Percentiles rank a stretch among this genome's conserved stretches.
Conservation (phyloP, 2,329 filamentous ascomycete genomes). For the Metarhizium rileyi region DNA sequence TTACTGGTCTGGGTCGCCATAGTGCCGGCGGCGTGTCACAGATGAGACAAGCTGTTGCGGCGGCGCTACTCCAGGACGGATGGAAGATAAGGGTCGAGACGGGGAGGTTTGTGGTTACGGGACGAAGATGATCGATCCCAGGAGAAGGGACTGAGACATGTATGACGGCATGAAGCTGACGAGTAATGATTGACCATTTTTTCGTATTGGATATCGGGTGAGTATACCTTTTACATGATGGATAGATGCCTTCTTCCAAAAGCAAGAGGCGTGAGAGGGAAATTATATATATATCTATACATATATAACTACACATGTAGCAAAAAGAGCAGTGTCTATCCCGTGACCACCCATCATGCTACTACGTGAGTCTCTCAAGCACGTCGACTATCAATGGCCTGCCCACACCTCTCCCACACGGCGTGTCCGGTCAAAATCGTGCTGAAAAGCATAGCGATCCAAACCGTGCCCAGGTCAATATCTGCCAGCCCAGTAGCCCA, state of each 20-base stretch:
- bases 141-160: not conserved
- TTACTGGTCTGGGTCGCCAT: slow-evolving; percentile 75
- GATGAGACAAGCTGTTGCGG: slow-evolving; percentile 70
- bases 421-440: slow-evolving; percentile 51
- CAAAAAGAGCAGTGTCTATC: not conserved
- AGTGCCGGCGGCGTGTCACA: slow-evolving; percentile 66
- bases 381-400: slow-evolving; percentile 12
- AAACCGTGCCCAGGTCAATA: slow-evolving; percentile 41
- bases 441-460: slow-evolving; percentile 48
- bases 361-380: not conserved
- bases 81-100: slow-evolving; percentile 71
- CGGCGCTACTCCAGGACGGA: slow-evolving; percentile 63
- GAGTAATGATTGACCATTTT: not conserved
- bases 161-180: not conserved
- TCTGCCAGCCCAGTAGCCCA: slow-evolving; percentile 50
- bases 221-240: not conserved
- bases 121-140: slow-evolving; percentile 29
- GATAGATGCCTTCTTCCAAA: not conserved
- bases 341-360: not conserved
- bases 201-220: not conserved
- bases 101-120: slow-evolving; percentile 62
- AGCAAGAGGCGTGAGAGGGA: too few relatives aligned
- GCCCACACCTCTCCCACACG: slow-evolving; percentile 46
- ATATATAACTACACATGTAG: not conserved
- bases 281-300: not conserved